Base-by-base conservation (phyloP, 805 yeast species). In the Starmerella bacillaris region DNA sequence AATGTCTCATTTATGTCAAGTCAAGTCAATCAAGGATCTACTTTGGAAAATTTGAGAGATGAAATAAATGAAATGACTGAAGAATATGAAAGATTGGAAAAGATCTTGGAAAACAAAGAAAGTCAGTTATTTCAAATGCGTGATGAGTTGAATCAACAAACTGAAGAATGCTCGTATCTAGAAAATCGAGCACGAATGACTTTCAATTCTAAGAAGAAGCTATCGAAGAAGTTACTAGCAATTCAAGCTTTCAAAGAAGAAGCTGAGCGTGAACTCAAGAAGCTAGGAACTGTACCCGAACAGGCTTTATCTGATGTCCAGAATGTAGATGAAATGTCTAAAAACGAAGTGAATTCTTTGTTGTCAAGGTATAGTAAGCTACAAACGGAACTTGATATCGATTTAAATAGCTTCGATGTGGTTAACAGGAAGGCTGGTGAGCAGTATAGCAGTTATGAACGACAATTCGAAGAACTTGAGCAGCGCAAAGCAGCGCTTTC, bases 361-460 rank as follows among this genome's bases (percentile, higher is more conserved):
- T 60, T 82, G 40, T 9, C 20, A 4, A 24, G 30, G 15, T 18
- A 22, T 11, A 29, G 14, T 9, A 24, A 24, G 18, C 30, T 24
- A 24, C 33, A 5, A 70, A 14, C 29, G 14, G 29, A 26, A 11
- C 14, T 26, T 5, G 29, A 74, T 27, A 67, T 66, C 24, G 68
- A 66, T 20, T 58, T 84, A 24, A 67, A 70, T 31, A 64, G 70
- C 45, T 76, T 69, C 53, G 67, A 70, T 17, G 92, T 80, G 53
- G 78, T 86, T 33, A 86, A 84, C 57, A 78, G 77, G 51, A 78
- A 82, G 50, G 94, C 96, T 0, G 60, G 78, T 44, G 95, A 84
- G 47, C 94, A 84, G 51, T 80, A 67, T 72, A 68, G 34, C 55
- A 55, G 19, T 66, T 70, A 4, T 70, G 73, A 28, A 11, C 68